Evolutionary conservation across 306 rosid genomes (phyloP).

Genomic region (Betula pendula): DNA sequence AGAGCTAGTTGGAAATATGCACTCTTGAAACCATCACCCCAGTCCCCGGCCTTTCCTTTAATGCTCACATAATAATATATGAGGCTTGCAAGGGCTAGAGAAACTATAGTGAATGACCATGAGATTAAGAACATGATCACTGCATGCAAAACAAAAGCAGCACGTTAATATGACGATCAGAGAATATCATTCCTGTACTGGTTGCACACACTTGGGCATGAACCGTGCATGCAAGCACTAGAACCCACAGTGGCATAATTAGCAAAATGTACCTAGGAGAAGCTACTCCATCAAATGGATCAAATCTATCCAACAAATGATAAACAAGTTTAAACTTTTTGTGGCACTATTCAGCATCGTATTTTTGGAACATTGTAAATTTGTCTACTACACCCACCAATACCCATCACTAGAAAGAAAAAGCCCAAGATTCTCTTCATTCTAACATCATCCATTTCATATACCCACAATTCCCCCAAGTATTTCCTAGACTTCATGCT

Average conservation of each 20-base stretch:
- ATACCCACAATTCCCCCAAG: not conserved
- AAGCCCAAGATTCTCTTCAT: not conserved
- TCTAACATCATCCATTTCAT: not conserved
- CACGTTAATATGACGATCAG: slow-evolving; percentile 15
- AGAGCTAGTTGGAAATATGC: slow-evolving; percentile 99
- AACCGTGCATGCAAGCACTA: not conserved
- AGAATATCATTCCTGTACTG: slow-evolving; percentile 16
- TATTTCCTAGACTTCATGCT: not conserved
- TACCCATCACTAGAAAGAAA: not conserved
- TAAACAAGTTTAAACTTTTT: not conserved
- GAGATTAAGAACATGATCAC: slow-evolving; percentile 99
- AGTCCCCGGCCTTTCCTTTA: slow-evolving; percentile 99
- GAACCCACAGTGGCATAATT: not conserved
- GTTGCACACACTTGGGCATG: slow-evolving; percentile 11
- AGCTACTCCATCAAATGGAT: not conserved
- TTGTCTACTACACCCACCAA: not conserved
- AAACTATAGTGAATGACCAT: slow-evolving; percentile 93
- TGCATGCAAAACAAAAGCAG: slow-evolving; percentile 44
- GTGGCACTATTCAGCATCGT: not conserved
- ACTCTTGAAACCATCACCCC: slow-evolving; percentile 99
- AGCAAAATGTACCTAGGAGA: not conserved
- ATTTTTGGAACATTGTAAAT: not conserved
- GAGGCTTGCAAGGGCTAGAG: slow-evolving; percentile 95
- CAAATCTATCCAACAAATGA: not conserved
- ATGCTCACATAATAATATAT: slow-evolving; percentile 92